phyloP scores from a whole-genome alignment of 2,329 filamentous ascomycete genomes.

The Fusarium euwallaceae region DNA sequence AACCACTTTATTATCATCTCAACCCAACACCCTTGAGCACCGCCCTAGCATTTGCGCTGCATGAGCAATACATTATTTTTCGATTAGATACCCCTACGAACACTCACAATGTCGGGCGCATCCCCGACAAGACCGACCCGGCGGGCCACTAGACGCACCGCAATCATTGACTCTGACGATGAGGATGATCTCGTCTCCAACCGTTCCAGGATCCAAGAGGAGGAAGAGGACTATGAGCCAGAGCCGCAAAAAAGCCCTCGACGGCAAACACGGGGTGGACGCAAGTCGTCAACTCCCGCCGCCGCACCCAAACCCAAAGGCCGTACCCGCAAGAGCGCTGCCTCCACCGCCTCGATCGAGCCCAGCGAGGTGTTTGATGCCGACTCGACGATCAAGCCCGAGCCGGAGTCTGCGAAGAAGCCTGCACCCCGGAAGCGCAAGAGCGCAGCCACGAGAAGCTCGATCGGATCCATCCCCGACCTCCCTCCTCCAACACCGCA shows the following conservation, averaged over 20 bases:
- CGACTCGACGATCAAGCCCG: slow-evolving; percentile 50
- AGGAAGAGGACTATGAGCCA: slow-evolving; percentile 84
- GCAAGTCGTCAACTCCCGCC: slow-evolving; percentile 61
- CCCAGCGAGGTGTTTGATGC: slow-evolving; percentile 55
- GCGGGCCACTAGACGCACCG: slow-evolving; percentile 73
- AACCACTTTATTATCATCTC: slow-evolving; percentile 41
- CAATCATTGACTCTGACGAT: slow-evolving; percentile 85
- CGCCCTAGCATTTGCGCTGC: not conserved
- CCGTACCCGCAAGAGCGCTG: slow-evolving; percentile 58
- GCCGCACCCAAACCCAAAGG: slow-evolving; percentile 56
- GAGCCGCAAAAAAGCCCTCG: slow-evolving; percentile 71
- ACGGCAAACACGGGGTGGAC: slow-evolving; percentile 60
- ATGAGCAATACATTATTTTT: not conserved
- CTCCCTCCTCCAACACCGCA: slow-evolving; percentile 60
- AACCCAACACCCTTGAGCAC: slow-evolving; percentile 13
- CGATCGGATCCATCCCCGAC: slow-evolving; percentile 57
- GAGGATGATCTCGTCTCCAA: slow-evolving; percentile 71
- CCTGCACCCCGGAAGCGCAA: slow-evolving; percentile 76
- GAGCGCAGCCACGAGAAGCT: slow-evolving; percentile 62
- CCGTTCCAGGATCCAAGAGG: slow-evolving; percentile 67
- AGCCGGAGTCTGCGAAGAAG: slow-evolving; percentile 54
- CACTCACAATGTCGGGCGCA: slow-evolving; percentile 48
- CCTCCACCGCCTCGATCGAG: slow-evolving; percentile 48
- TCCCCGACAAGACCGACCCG: slow-evolving; percentile 55
- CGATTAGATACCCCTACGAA: not conserved